Evolutionary conservation across 2,329 filamentous ascomycete genomes (phyloP).

Genomic region (Chalaropsis thielavioides): DNA sequence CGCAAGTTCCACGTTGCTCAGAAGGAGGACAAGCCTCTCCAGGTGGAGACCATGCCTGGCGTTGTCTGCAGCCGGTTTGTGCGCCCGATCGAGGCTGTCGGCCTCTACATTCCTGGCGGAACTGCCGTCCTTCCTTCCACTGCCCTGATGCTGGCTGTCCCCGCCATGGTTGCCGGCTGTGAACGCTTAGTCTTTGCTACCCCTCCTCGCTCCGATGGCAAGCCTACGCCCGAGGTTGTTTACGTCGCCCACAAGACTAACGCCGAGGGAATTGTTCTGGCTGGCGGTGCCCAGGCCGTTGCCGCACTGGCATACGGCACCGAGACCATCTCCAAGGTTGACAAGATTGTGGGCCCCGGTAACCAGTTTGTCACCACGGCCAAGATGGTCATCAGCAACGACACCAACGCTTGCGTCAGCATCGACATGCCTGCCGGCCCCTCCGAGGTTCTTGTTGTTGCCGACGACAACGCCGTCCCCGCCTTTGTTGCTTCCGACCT

Average conservation of each 20-base stretch:
- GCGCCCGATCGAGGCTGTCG: slow-evolving; percentile 87
- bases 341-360: slow-evolving; percentile 94
- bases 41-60: slow-evolving; percentile 95
- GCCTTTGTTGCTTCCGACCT: slow-evolving; percentile 93
- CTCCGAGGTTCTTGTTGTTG: slow-evolving; percentile 91
- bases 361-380: slow-evolving; percentile 98
- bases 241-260: slow-evolving; percentile 96
- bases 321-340: slow-evolving; percentile 84
- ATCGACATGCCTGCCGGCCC: slow-evolving; percentile 98
- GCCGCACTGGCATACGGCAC: slow-evolving; percentile 97
- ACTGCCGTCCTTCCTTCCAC: slow-evolving; percentile 96
- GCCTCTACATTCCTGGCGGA: slow-evolving; percentile 87
- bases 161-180: slow-evolving; percentile 94
- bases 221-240: slow-evolving; percentile 89
- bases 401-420: slow-evolving; percentile 84
- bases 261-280: slow-evolving; percentile 87
- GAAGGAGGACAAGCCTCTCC: slow-evolving; percentile 63
- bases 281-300: slow-evolving; percentile 87
- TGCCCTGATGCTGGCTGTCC: slow-evolving; percentile 93
- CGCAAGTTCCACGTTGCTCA: slow-evolving; percentile 86
- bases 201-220: slow-evolving; percentile 76
- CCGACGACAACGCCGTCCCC: slow-evolving; percentile 75
- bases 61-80: slow-evolving; percentile 89
- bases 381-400: slow-evolving; percentile 97
- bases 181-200: slow-evolving; percentile 88